Evolutionary conservation across 768 basidiomycete genomes (phyloP), one percentile per base, ranked within the genome.

Genomic region (Lactarius trivialis): DNA sequence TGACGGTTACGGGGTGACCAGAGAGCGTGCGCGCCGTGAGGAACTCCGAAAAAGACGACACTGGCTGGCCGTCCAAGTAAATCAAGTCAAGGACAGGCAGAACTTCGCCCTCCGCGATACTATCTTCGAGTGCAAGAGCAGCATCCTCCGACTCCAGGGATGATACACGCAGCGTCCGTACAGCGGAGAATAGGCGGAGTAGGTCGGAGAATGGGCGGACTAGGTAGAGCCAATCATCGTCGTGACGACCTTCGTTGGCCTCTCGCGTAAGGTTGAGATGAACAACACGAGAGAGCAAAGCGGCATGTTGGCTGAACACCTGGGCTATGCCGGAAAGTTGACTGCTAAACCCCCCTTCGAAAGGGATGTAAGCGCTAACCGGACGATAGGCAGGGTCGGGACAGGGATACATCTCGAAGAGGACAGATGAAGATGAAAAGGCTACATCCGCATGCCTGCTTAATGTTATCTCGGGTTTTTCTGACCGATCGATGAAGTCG

Each of bases 311-410:
- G 43, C 4, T 12, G 21, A 45, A 45, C n/a, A 45, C 43, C 43
- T 24, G 11, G n/a, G 21, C 11, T 21, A 45, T 21, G n/a, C 11
- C 9, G 0, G 21, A 45, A 21, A 43, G 3, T 43, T 43, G n/a
- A 3, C 3, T 8, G 2, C n/a, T 1, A 11, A 19, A 3, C n/a
- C 1, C 0, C n/a, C 1, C 0, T 43, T n/a, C 7, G 41, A n/a
- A n/a, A 21, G 7, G 9, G 41, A 43, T n/a, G 4, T 21, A 7
- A n/a, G 3, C 8, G 8, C n/a, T n/a, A 43, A 21, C 9, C 19
- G 19, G 41, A n/a, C 41, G n/a, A n/a, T n/a, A n/a, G n/a, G 30
- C 30, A 30, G 2, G 2, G 30, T 6, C 30, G 30, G 6, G 21
- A 24, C 11, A 4, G 9, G 21, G 43, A 45, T 7, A 21, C 21